Percentiles rank a stretch among this genome's conserved stretches.
phyloP scores from a whole-genome alignment of 2,329 filamentous ascomycete genomes.

The Monosporascus cannonballus region DNA sequence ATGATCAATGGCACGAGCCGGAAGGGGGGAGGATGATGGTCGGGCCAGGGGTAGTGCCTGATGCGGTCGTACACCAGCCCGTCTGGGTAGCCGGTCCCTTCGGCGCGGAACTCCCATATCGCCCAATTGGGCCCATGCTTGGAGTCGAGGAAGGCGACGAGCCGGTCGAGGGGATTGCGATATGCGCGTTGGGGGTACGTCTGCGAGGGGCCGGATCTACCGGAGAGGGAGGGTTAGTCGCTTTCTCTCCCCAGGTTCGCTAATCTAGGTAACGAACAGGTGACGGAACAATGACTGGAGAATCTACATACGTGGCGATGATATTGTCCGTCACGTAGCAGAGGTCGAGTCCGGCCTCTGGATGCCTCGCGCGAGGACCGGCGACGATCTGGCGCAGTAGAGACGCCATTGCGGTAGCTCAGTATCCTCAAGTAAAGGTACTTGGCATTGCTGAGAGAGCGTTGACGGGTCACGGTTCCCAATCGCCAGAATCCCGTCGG shows the following conservation, averaged over 20 bases:
- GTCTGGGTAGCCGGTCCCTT: constrained; percentile 94
- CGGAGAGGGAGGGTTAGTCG: constrained; percentile 37
- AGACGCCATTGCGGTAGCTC: constrained; percentile 50
- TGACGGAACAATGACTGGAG: background rate
- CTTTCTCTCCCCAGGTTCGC: constrained; percentile 9
- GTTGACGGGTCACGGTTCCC: too few relatives aligned
- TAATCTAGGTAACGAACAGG: background rate
- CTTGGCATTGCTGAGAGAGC: background rate
- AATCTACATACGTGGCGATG: constrained; percentile 48
- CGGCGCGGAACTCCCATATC: constrained; percentile 96
- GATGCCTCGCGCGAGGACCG: constrained; percentile 74
- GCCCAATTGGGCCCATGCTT: constrained; percentile 83
- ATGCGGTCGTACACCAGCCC: constrained; percentile 79
- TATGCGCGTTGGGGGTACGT: constrained; percentile 90
- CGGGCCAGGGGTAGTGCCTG: constrained; percentile 90
- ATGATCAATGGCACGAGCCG: constrained; percentile 81
- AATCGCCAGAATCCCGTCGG: too few relatives aligned
- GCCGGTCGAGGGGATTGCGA: constrained; percentile 81
- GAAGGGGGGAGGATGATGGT: constrained; percentile 96
- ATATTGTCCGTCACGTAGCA: constrained; percentile 91
- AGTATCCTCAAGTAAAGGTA: background rate
- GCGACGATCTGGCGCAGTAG: constrained; percentile 88
- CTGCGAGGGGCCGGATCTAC: constrained; percentile 80
- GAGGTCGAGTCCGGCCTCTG: constrained; percentile 83
- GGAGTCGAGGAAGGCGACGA: constrained; percentile 81